Evolutionary conservation across 2,329 filamentous ascomycete genomes (phyloP).

Genomic region (Coniochaeta prunicola): DNA sequence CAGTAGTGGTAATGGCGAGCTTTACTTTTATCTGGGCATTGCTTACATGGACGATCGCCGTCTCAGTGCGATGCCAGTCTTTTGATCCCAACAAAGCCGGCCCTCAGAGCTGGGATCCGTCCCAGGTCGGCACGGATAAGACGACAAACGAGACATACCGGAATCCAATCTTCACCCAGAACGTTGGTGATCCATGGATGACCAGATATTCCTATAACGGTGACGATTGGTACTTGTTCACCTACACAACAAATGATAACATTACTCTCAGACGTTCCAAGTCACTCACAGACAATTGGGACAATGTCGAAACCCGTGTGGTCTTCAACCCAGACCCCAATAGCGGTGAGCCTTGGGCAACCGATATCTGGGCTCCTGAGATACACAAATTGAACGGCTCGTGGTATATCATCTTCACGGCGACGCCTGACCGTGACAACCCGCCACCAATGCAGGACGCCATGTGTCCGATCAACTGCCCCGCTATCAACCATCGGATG

Average conservation of each 20-base stretch:
- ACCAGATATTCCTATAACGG: constrained; percentile 22
- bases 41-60: neutral
- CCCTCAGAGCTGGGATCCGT: constrained; percentile 21
- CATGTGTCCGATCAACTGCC: constrained; percentile 25
- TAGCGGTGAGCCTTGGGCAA: constrained; percentile 25
- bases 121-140: constrained; percentile 24
- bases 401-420: constrained; percentile 20
- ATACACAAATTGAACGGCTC: constrained; percentile 15
- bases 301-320: constrained; percentile 25
- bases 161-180: constrained; percentile 30
- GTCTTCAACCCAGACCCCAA: constrained; percentile 25
- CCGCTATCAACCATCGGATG: constrained; percentile 28
- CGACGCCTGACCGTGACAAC: constrained; percentile 24
- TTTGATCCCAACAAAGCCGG: constrained; percentile 21
- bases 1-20: neutral
- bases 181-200: constrained; percentile 32
- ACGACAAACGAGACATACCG: constrained; percentile 26
- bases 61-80: constrained; percentile 11
- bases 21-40: neutral
- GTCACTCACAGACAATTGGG: constrained; percentile 31
- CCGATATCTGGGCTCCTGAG: constrained; percentile 26
- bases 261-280: constrained; percentile 29
- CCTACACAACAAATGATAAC: constrained; percentile 29
- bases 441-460: constrained; percentile 25
- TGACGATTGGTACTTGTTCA: constrained; percentile 31